A percentile compares a stretch with the other conserved stretches of the same genome.
These are phyloP conservation scores for Chalaropsis thielavioides DNA, from an alignment of 2,329 filamentous ascomycete species.

Conservation along the genomic window DNA sequence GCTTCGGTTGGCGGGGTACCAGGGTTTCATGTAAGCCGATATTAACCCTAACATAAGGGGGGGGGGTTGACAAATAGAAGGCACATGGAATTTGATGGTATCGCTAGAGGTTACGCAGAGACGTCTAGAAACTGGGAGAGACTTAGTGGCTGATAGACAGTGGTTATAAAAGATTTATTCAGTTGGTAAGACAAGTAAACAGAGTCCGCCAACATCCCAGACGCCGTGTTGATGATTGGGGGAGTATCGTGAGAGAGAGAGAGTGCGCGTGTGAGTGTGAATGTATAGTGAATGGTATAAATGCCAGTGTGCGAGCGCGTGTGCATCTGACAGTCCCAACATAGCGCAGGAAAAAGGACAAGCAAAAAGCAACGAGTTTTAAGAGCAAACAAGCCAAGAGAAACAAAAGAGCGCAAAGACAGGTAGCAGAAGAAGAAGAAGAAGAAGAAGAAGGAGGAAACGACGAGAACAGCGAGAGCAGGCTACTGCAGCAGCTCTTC, in stretches of 20 bases:
- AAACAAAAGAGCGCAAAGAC: background rate
- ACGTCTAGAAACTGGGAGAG: too few relatives aligned
- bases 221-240: background rate
- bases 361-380: background rate
- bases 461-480: background rate
- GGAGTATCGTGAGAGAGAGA: background rate
- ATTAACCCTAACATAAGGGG: conserved; percentile 1
- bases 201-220: conserved; percentile 5
- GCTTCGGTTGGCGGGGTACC: background rate
- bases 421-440: background rate
- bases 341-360: background rate
- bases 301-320: background rate
- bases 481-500: conserved; percentile 66
- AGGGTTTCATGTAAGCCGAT: background rate
- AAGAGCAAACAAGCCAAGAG: conserved; percentile 1
- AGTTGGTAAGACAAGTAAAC: conserved; percentile 1
- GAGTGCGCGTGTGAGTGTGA: background rate
- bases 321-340: background rate
- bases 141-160: too few relatives aligned
- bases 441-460: background rate
- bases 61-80: too few relatives aligned
- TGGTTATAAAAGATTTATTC: background rate
- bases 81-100: too few relatives aligned
- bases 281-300: background rate
- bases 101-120: too few relatives aligned